A percentile compares a stretch with the other conserved stretches of the same genome.
These are phyloP conservation scores for Globisporangium orthogonon DNA, from an alignment of 352 stramenopile genomes.

Conservation along the genomic window DNA sequence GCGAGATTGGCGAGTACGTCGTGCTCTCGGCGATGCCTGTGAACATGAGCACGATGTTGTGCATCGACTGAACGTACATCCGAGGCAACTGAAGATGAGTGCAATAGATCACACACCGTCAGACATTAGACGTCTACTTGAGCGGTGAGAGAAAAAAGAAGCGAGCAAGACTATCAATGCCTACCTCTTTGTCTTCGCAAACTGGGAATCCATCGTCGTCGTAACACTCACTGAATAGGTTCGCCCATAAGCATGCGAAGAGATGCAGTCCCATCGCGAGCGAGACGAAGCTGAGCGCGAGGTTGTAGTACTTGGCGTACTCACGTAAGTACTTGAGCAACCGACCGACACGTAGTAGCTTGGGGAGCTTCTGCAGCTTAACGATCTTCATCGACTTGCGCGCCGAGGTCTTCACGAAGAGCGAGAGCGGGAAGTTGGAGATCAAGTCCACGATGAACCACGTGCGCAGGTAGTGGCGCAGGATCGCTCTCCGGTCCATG, in stretches of 20 bases:
- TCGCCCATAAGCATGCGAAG: constrained; percentile 70
- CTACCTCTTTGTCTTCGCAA: constrained; percentile 36
- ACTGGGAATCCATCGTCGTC: constrained; percentile 15
- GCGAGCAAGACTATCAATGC: not conserved
- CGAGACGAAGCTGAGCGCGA: constrained; percentile 57
- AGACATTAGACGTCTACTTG: not conserved
- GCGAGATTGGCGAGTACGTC: constrained; percentile 49
- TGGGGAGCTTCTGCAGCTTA: constrained; percentile 83
- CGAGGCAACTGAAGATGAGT: constrained; percentile 24
- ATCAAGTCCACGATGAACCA: constrained; percentile 85
- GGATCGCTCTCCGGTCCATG: constrained; percentile 61
- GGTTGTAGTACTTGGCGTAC: constrained; percentile 85
- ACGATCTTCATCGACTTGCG: constrained; percentile 77
- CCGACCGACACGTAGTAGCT: constrained; percentile 64
- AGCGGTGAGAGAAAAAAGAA: too few species aligned
- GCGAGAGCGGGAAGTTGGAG: constrained; percentile 75
- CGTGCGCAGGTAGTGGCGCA: constrained; percentile 58
- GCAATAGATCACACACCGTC: not conserved
- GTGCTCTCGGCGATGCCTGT: constrained; percentile 65
- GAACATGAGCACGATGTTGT: constrained; percentile 80
- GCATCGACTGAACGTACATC: constrained; percentile 71
- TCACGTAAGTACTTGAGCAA: constrained; percentile 74
- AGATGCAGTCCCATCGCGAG: constrained; percentile 65
- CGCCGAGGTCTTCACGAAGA: constrained; percentile 49
- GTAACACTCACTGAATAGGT: constrained; percentile 62